Base-by-base conservation (phyloP, 2,329 filamentous ascomycete genomes). In the Verticillium albo-atrum region DNA sequence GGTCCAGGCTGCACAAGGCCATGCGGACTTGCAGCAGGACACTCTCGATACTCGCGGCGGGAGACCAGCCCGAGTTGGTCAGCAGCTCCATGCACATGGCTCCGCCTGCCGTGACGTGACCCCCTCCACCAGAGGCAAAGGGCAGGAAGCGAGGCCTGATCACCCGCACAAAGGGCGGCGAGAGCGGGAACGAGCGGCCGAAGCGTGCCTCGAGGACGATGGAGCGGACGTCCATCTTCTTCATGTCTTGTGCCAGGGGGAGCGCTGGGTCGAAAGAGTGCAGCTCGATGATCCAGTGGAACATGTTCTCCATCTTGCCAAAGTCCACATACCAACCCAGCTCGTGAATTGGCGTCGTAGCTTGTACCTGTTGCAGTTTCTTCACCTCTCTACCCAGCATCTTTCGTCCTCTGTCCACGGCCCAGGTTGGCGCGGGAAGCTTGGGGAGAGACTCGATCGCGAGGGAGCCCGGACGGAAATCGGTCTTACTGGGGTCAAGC, bases 221-320 rank as follows among this genome's bases (percentile, higher is more conserved):
- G 68, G 90, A 92, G 25, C 79, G 83, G 59, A 89, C 66, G 0
- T 78, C 79, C 1, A 77, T 79, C 2, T 70, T 67, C 70, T 87
- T 85, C 85, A 97, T 91, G 68, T 97, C 92, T 57, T 82, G 70
- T 0, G 89, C 87, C 1, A 97, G 78, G 1, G 89, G 90, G 0
- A 95, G 79, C 1, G 75, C 71, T 0, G 76, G 64, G 26, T 92
- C 88, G 67, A 97, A 96, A 51, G 88, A 91, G 71, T 97, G 93
- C 1, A 97, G 77, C 71, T 97, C 90, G 6, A 96, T 87, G 60
- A 96, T 92, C 92, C 92, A 96, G 68, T 96, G 92, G 68, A 95
- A 97, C 62, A 92, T 80, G 67, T 93, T 96, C 25, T 77, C 82
- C 37, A 93, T 77, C 55, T 84, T 82, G 6, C 78, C 75, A 54